phyloP scores from a whole-genome alignment of 1,139 yeast species.

The Saccharomycopsis hybrid region DNA sequence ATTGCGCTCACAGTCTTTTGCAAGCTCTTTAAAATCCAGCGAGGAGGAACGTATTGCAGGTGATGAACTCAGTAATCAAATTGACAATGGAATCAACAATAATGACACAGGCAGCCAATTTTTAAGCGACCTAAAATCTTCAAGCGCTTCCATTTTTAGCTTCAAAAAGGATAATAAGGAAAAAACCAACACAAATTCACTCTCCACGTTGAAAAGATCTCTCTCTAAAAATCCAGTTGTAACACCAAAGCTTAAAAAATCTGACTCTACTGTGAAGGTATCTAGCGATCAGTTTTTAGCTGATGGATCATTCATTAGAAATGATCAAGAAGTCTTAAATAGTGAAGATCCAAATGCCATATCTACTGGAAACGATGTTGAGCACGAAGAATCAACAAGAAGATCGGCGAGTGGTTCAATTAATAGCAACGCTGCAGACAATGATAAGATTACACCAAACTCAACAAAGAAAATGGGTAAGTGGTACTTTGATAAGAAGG shows the following conservation, averaged over 20 bases:
- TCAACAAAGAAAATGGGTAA: constrained; percentile 59
- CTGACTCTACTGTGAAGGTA: constrained; percentile 23
- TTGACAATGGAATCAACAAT: constrained; percentile 5
- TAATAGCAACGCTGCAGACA: constrained; percentile 1
- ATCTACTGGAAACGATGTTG: too few relatives aligned
- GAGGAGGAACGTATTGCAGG: constrained; percentile 6
- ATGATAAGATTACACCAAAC: constrained; percentile 29
- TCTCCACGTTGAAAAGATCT: not conserved
- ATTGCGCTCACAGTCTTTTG: constrained; percentile 2
- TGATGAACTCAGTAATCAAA: not conserved
- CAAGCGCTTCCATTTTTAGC: constrained; percentile 14
- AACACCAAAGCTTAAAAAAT: constrained; percentile 21
- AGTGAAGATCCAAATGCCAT: too few relatives aligned
- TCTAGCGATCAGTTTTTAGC: constrained; percentile 27
- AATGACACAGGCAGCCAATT: not conserved
- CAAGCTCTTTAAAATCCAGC: constrained; percentile 7
- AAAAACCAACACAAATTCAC: not conserved
- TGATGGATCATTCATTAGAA: constrained; percentile 25
- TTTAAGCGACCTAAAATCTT: constrained; percentile 3
- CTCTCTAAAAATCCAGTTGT: constrained; percentile 1
- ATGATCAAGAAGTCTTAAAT: constrained; percentile 1
- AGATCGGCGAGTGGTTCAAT: too few relatives aligned
- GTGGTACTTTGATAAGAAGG: constrained; percentile 58
- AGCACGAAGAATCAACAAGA: too few relatives aligned
- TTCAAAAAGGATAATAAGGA: constrained; percentile 10